Conservation (phyloP, 306 rosid species). For the Urtica urens region DNA sequence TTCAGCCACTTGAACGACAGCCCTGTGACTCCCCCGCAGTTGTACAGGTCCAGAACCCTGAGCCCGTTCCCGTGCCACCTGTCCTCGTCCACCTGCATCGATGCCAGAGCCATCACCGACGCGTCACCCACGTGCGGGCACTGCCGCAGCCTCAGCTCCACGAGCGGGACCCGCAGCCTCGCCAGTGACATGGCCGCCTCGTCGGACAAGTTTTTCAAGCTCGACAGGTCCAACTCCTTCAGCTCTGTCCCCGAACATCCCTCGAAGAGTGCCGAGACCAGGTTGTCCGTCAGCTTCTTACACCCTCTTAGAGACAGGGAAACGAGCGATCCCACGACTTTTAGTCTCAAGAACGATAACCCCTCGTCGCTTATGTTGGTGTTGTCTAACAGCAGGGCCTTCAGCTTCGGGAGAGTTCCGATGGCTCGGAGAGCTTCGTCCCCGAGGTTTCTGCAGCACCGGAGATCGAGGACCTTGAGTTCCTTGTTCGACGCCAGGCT, state of each 20-base stretch:
- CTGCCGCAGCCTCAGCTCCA: slow-evolving; percentile 68
- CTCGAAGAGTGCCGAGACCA: slow-evolving; percentile 59
- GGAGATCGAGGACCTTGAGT: slow-evolving; percentile 70
- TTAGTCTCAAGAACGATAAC: slow-evolving; percentile 47
- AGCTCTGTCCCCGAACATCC: slow-evolving; percentile 38
- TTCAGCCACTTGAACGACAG: slow-evolving; percentile 79
- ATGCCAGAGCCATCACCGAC: slow-evolving; percentile 80
- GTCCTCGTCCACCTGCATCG: slow-evolving; percentile 69
- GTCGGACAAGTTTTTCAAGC: slow-evolving; percentile 77
- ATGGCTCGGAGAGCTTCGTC: slow-evolving; percentile 66
- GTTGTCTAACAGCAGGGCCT: slow-evolving; percentile 59
- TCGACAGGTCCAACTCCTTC: slow-evolving; percentile 78
- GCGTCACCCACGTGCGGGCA: slow-evolving; percentile 78
- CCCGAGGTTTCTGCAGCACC: slow-evolving; percentile 81
- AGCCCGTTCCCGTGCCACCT: slow-evolving; percentile 62
- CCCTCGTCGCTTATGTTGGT: slow-evolving; percentile 70
- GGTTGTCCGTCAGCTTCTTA: slow-evolving; percentile 82
- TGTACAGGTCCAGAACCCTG: slow-evolving; percentile 65
- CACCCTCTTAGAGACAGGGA: slow-evolving; percentile 82
- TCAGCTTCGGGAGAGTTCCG: slow-evolving; percentile 45
- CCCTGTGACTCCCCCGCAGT: slow-evolving; percentile 78
- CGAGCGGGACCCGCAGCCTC: slow-evolving; percentile 45
- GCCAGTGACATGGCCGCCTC: slow-evolving; percentile 53
- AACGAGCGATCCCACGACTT: slow-evolving; percentile 45
- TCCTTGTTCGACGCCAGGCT: slow-evolving; percentile 67